Evolutionary conservation across 148 eudicot genomes (phyloP).

Genomic region (Chenopodium album): DNA sequence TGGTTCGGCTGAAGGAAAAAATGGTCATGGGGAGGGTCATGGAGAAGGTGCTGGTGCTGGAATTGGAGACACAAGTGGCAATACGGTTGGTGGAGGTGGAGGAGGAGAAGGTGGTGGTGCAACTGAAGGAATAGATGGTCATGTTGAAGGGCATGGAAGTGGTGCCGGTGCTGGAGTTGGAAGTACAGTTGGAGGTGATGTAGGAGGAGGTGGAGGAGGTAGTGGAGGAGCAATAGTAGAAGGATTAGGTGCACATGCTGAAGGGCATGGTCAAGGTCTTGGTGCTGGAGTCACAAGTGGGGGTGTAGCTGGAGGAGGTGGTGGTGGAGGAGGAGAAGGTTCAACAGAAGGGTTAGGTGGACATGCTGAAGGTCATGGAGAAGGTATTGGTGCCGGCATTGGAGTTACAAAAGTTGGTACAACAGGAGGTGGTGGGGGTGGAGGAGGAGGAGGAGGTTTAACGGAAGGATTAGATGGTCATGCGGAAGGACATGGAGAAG

Average conservation of each 20-base stretch:
- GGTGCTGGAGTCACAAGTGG: slow-evolving; percentile 22
- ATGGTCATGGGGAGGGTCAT: slow-evolving; percentile 16
- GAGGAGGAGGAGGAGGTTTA: slow-evolving; percentile 20
- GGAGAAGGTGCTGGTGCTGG: slow-evolving; percentile 29
- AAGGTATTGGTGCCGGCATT: slow-evolving; percentile 24
- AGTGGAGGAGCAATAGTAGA: slow-evolving; percentile 3
- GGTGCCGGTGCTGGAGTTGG: slow-evolving; percentile 19
- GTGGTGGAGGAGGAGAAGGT: slow-evolving; percentile 26
- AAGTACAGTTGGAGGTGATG: background rate
- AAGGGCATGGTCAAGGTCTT: slow-evolving; percentile 23
- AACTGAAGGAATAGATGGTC: slow-evolving; percentile 10
- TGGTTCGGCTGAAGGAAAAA: background rate
- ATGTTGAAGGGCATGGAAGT: slow-evolving; percentile 25
- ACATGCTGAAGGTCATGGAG: slow-evolving; percentile 25
- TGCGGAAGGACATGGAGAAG: slow-evolving; percentile 23
- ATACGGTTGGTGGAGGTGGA: background rate
- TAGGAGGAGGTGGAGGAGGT: slow-evolving; percentile 14
- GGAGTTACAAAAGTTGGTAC: background rate
- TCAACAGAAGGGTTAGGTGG: slow-evolving; percentile 7
- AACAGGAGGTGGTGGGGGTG: slow-evolving; percentile 19
- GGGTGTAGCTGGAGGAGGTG: slow-evolving; percentile 12
- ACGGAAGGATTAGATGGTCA: background rate
- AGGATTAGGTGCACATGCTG: slow-evolving; percentile 15
- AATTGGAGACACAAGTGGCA: background rate
- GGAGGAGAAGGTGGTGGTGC: slow-evolving; percentile 6